These are phyloP conservation scores for Colletotrichum tabaci DNA, from an alignment of 2,329 filamentous ascomycete species.

Conservation along the genomic window DNA sequence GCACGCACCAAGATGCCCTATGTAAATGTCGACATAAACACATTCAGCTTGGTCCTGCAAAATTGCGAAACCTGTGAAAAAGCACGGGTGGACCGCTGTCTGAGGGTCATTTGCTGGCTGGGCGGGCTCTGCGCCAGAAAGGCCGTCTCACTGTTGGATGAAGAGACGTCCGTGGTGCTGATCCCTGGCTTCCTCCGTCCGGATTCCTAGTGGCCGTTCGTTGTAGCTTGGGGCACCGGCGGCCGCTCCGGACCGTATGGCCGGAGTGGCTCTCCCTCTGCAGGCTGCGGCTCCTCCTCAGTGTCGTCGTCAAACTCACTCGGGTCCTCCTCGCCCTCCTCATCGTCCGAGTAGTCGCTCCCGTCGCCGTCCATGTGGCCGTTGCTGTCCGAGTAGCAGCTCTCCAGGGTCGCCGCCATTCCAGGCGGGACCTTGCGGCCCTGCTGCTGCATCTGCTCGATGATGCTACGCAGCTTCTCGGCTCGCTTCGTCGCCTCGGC, in stretches of 20 bases:
- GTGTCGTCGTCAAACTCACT: constrained; percentile 76
- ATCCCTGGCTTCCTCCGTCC: constrained; percentile 35
- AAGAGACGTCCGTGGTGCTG: constrained; percentile 8
- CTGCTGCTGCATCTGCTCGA: constrained; percentile 96
- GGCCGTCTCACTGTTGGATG: constrained; percentile 12
- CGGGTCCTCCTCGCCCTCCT: constrained; percentile 73
- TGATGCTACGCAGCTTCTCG: constrained; percentile 92
- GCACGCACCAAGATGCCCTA: constrained; percentile 9
- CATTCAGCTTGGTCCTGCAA: constrained; percentile 29
- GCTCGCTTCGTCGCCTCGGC: constrained; percentile 75
- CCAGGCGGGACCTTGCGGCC: constrained; percentile 83
- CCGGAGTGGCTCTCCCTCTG: constrained; percentile 55
- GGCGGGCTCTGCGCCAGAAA: background rate
- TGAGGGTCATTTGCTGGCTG: constrained; percentile 10
- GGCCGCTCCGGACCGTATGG: constrained; percentile 66
- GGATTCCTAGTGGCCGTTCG: constrained; percentile 61
- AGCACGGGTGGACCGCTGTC: constrained; percentile 3
- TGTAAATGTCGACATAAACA: constrained; percentile 19
- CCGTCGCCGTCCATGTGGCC: constrained; percentile 68
- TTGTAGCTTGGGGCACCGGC: constrained; percentile 54
- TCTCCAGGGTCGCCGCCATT: constrained; percentile 72
- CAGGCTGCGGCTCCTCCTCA: constrained; percentile 63
- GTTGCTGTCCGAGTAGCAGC: constrained; percentile 68
- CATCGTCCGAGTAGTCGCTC: constrained; percentile 76
- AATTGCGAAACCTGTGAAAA: constrained; percentile 26